Conservation (phyloP, 441 rosid species). For the Arabidopsis lyrata region DNA sequence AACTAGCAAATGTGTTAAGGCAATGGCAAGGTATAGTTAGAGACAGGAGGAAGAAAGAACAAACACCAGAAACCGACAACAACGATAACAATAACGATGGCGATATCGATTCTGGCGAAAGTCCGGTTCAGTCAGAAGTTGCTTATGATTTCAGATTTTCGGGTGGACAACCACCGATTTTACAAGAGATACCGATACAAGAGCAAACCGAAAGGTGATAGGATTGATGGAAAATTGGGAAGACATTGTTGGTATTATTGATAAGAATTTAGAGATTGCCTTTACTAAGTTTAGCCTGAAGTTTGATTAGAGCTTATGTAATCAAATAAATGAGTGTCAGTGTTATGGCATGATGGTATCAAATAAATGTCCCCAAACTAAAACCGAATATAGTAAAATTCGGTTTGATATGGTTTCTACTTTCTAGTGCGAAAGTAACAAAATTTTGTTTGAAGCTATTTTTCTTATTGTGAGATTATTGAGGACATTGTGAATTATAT, state of each 20-base stretch:
- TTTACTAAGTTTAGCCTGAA: not conserved
- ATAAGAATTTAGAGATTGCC: not conserved
- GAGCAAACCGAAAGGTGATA: slow-evolving; percentile 4
- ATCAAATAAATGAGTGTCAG: not conserved
- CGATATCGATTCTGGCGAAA: not conserved
- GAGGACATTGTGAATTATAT: slow-evolving; percentile 16
- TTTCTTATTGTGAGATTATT: slow-evolving; percentile 21
- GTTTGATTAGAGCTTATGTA: slow-evolving; percentile 16
- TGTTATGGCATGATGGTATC: not conserved
- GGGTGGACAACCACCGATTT: slow-evolving; percentile 3
- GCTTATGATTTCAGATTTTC: slow-evolving; percentile 14
- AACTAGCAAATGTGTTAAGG: slow-evolving; percentile 51
- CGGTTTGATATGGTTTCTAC: not conserved
- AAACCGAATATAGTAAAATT: not conserved
- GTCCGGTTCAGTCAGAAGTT: not conserved
- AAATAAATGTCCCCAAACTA: not conserved
- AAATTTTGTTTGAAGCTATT: slow-evolving; percentile 11
- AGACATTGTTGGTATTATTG: slow-evolving; percentile 2
- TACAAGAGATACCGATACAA: slow-evolving; percentile 19
- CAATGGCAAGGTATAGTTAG: slow-evolving; percentile 57
- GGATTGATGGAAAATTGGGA: not conserved
- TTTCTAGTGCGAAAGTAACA: not conserved
- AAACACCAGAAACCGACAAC: not conserved
- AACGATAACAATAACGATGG: not conserved
- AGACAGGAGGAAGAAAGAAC: slow-evolving; percentile 47